Conservation (phyloP, 2,329 filamentous ascomycete species). For the Aspergillus tubingensis region DNA sequence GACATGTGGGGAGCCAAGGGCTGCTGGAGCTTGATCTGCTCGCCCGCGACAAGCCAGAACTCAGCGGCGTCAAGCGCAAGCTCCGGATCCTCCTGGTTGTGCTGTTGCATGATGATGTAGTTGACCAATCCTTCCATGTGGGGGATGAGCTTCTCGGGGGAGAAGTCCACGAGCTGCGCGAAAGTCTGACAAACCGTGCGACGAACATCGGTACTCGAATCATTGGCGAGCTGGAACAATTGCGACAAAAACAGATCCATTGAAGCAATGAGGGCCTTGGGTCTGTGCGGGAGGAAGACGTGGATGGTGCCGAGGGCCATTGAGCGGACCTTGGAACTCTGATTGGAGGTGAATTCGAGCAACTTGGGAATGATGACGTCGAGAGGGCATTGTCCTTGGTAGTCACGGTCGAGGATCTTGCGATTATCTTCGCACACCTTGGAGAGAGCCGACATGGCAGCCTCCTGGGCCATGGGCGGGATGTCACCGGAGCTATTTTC, state of each 20-base stretch:
- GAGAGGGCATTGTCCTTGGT: conserved; percentile 84
- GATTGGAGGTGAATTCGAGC: conserved; percentile 78
- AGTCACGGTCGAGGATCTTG: conserved; percentile 80
- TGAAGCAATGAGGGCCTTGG: conserved; percentile 76
- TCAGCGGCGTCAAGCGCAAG: conserved; percentile 92
- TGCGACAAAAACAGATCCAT: conserved; percentile 80
- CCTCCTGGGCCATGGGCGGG: conserved; percentile 76
- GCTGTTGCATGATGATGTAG: conserved; percentile 89
- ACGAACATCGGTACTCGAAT: conserved; percentile 77
- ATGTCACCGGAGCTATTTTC: conserved; percentile 70
- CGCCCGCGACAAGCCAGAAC: conserved; percentile 93
- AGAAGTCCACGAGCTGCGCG: conserved; percentile 85
- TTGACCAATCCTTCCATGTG: conserved; percentile 86
- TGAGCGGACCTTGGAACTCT: conserved; percentile 73
- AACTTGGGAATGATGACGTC: conserved; percentile 88
- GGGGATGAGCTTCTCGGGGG: conserved; percentile 85
- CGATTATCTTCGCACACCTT: conserved; percentile 98
- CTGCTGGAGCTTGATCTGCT: conserved; percentile 77
- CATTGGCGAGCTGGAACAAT: conserved; percentile 77
- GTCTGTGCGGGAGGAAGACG: conserved; percentile 83
- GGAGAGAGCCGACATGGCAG: conserved; percentile 85
- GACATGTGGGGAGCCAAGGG: conserved; percentile 74
- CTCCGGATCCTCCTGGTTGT: conserved; percentile 77
- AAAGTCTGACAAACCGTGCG: conserved; percentile 93
- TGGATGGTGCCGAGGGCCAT: conserved; percentile 84